A percentile compares a stretch with the other conserved stretches of the same genome.
phyloP scores from a whole-genome alignment of 2,329 filamentous ascomycete genomes.

The Elsinoe necatrix region DNA sequence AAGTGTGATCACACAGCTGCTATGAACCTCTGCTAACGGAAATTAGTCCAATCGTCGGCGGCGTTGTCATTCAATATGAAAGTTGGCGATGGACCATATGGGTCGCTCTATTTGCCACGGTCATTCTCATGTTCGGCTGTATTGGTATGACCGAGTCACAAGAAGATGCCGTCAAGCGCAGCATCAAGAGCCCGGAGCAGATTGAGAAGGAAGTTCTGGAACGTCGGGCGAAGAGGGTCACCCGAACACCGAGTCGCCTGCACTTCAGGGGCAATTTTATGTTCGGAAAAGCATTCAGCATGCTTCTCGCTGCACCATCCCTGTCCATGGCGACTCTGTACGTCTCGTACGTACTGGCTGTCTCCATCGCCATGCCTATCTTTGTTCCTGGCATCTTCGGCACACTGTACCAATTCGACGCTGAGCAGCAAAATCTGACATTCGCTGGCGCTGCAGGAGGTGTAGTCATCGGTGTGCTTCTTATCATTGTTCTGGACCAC shows the following conservation, averaged over 20 bases:
- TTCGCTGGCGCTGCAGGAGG: slow-evolving; percentile 30
- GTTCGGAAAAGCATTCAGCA: slow-evolving; percentile 21
- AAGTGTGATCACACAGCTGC: not conserved
- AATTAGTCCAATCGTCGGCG: slow-evolving; percentile 31
- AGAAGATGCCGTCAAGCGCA: slow-evolving; percentile 33
- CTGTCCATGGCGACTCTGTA: slow-evolving; percentile 20
- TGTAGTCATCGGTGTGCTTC: slow-evolving; percentile 23
- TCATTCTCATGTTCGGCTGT: slow-evolving; percentile 28
- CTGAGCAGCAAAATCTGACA: slow-evolving; percentile 27
- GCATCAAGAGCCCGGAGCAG: slow-evolving; percentile 24
- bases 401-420: slow-evolving; percentile 26
- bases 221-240: slow-evolving; percentile 5
- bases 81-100: slow-evolving; percentile 35
- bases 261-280: slow-evolving; percentile 22
- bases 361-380: slow-evolving; percentile 21
- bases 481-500: slow-evolving; percentile 27
- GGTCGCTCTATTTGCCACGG: slow-evolving; percentile 31
- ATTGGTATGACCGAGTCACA: slow-evolving; percentile 46
- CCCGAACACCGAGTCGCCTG: slow-evolving; percentile 17
- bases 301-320: slow-evolving; percentile 26
- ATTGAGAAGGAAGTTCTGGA: slow-evolving; percentile 16
- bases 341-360: slow-evolving; percentile 20
- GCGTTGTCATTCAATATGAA: slow-evolving; percentile 31
- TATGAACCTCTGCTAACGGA: slow-evolving; percentile 13
- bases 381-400: slow-evolving; percentile 20